A percentile compares a stretch with the other conserved stretches of the same genome.
These are phyloP conservation scores for Pseudogymnoascus sp. DNA, from an alignment of 2,329 filamentous ascomycete species.

Conservation along the genomic window DNA sequence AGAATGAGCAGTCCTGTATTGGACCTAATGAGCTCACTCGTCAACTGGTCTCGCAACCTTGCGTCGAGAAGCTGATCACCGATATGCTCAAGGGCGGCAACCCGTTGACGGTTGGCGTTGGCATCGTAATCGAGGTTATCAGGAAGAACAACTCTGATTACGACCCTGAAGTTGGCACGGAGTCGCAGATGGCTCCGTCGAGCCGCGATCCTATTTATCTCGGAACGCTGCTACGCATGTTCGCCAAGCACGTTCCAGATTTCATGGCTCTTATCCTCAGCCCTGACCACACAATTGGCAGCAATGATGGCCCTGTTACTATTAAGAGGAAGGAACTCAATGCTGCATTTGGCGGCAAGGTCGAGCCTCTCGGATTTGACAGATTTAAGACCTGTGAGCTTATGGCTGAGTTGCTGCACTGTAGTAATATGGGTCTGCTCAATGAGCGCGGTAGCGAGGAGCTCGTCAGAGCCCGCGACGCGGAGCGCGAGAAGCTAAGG, in stretches of 20 bases:
- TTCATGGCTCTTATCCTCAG: slow-evolving; percentile 89
- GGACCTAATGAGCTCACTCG: slow-evolving; percentile 94
- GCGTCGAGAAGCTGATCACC: slow-evolving; percentile 73
- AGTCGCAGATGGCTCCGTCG: slow-evolving; percentile 69
- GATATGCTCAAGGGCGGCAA: slow-evolving; percentile 94
- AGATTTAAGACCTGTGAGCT: slow-evolving; percentile 98
- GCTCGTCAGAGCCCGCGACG: slow-evolving; percentile 70
- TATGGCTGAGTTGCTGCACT: slow-evolving; percentile 95
- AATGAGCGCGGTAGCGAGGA: slow-evolving; percentile 88
- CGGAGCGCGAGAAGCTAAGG: slow-evolving; percentile 71
- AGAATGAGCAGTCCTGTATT: slow-evolving; percentile 98
- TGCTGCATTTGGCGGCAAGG: slow-evolving; percentile 82
- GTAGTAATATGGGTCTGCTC: slow-evolving; percentile 94
- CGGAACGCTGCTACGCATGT: slow-evolving; percentile 77
- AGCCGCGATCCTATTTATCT: slow-evolving; percentile 91
- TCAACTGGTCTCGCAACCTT: slow-evolving; percentile 80
- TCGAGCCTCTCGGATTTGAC: slow-evolving; percentile 93
- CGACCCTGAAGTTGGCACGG: slow-evolving; percentile 80
- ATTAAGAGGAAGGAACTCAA: slow-evolving; percentile 66
- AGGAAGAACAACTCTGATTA: slow-evolving; percentile 99
- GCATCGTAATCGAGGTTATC: slow-evolving; percentile 97
- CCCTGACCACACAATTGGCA: slow-evolving; percentile 48
- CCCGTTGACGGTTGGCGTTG: slow-evolving; percentile 87
- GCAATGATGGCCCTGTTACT: slow-evolving; percentile 46
- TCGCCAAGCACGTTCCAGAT: slow-evolving; percentile 82